A percentile compares a stretch with the other conserved stretches of the same genome.
Evolutionary conservation across 2,329 filamentous ascomycete genomes (phyloP).

Genomic region (Pseudogymnoascus sp.): DNA sequence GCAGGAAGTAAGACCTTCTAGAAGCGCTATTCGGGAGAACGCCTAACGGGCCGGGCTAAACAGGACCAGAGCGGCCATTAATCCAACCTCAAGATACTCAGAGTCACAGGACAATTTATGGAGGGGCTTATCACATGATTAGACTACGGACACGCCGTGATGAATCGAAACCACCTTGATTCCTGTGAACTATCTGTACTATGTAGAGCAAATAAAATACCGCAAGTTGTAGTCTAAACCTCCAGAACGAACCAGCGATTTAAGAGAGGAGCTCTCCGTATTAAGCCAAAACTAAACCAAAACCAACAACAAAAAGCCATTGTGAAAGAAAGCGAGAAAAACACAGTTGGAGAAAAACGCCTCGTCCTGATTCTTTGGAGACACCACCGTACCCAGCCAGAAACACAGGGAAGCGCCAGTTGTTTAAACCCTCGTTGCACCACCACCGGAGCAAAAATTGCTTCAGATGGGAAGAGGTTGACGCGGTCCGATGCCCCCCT

Average conservation of each 20-base stretch:
- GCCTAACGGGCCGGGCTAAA: background rate
- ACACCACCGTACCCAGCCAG: background rate
- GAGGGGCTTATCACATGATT: background rate
- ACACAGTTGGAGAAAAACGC: background rate
- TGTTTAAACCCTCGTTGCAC: background rate
- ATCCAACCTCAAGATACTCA: background rate
- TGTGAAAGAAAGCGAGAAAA: background rate
- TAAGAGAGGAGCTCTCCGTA: background rate
- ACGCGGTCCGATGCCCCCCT: background rate
- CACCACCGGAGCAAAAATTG: too few relatives aligned
- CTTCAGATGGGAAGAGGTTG: background rate
- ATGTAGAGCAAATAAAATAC: background rate
- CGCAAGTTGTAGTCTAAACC: background rate
- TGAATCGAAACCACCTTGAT: background rate
- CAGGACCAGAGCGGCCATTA: background rate
- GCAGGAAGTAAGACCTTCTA: background rate
- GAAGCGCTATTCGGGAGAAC: background rate
- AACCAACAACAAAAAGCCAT: background rate
- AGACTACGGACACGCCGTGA: background rate
- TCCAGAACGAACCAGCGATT: background rate
- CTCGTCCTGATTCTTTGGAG: background rate
- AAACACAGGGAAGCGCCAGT: background rate
- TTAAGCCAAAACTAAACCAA: background rate
- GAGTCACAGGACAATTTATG: background rate
- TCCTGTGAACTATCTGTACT: conserved; percentile 8